Evolutionary conservation across 2,329 filamentous ascomycete species (phyloP).

Genomic region (Aspergillus fumigatus): DNA sequence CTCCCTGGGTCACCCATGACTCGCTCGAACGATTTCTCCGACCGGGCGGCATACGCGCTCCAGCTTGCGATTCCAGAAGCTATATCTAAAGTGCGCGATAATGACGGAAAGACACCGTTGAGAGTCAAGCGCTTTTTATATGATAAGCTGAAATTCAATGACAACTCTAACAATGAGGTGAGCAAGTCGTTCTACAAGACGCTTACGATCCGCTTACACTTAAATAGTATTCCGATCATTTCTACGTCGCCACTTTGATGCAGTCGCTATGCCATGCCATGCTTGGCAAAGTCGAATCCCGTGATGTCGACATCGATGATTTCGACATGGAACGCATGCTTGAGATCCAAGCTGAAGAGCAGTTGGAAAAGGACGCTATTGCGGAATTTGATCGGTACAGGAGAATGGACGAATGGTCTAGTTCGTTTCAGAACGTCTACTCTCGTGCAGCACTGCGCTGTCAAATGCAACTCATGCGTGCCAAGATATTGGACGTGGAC

Average conservation of each 20-base stretch:
- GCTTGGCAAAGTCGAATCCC: constrained; percentile 38
- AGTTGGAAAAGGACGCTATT: constrained; percentile 54
- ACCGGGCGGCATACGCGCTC: constrained; percentile 78
- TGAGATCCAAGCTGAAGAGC: constrained; percentile 49
- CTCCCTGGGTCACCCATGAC: constrained; percentile 73
- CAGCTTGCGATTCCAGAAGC: constrained; percentile 79
- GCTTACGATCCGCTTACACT: constrained; percentile 6
- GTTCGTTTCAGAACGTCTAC: constrained; percentile 62
- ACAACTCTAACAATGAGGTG: constrained; percentile 78
- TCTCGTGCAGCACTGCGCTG: constrained; percentile 59
- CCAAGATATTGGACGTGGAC: constrained; percentile 50
- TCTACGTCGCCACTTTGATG: constrained; percentile 81
- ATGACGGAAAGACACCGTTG: constrained; percentile 70
- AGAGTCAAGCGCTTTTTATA: constrained; percentile 78
- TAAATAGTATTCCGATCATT: constrained; percentile 71
- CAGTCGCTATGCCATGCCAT: constrained; percentile 55
- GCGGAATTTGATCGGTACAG: constrained; percentile 60
- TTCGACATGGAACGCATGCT: constrained; percentile 45
- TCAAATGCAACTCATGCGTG: constrained; percentile 51
- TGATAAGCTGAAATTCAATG: constrained; percentile 87
- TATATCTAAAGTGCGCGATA: constrained; percentile 72
- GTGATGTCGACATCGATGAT: constrained; percentile 40
- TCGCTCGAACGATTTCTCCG: constrained; percentile 83
- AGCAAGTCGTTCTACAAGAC: constrained; percentile 7
- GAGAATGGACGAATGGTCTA: constrained; percentile 63